Conservation (phyloP, 2,329 filamentous ascomycete genomes). For the Bipolaris sorokiniana region DNA sequence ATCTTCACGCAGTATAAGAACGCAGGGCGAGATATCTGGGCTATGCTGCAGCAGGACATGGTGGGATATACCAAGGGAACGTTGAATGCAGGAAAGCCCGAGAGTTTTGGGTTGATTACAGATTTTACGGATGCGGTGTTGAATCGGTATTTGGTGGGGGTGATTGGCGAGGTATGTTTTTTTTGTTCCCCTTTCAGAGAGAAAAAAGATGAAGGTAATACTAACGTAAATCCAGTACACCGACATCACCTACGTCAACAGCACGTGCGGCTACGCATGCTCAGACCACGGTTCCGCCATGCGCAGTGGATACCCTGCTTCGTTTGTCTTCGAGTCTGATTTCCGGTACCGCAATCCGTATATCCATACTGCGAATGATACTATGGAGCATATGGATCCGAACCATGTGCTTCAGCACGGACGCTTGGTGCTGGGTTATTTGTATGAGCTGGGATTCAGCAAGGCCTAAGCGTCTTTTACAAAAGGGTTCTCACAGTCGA, state of each 20-base stretch:
- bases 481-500: too few relatives aligned
- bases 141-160: constrained; percentile 85
- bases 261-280: constrained; percentile 85
- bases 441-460: constrained; percentile 76
- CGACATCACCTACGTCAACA: constrained; percentile 81
- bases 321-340: constrained; percentile 74
- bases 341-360: constrained; percentile 66
- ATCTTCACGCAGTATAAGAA: constrained; percentile 82
- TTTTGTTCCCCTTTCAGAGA: too few relatives aligned
- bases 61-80: constrained; percentile 70
- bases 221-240: constrained; percentile 67
- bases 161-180: constrained; percentile 63
- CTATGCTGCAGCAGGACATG: constrained; percentile 99
- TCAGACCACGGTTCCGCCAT: constrained; percentile 74
- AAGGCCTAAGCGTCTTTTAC: constrained; percentile 27
- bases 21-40: constrained; percentile 76
- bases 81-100: constrained; percentile 57
- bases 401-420: constrained; percentile 90
- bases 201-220: not conserved
- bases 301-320: constrained; percentile 73
- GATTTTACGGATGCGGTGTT: constrained; percentile 83
- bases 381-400: constrained; percentile 73
- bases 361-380: constrained; percentile 72
- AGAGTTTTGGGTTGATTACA: constrained; percentile 87
- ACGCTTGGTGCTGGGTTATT: constrained; percentile 78